Evolutionary conservation across 169 alveolate genomes (phyloP), one percentile per base, ranked within the genome.

Genomic region (Cryptosporidium canis): DNA sequence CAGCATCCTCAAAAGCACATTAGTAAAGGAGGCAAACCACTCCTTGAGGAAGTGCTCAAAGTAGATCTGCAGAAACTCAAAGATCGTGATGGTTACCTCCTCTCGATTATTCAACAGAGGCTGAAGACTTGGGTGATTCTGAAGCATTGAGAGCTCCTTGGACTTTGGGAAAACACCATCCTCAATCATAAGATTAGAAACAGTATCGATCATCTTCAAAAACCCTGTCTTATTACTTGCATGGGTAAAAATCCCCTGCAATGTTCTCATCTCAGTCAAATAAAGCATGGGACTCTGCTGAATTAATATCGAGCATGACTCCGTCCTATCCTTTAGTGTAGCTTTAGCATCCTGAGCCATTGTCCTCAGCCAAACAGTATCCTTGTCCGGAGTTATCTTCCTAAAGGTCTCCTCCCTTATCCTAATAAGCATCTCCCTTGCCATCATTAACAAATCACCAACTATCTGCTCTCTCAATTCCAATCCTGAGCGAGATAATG

Each of bases 311-410:
- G 65, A 58, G 6, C 77, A 77, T 35, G 87, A 77, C 41, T 77
- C 87, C 3, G 66, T 66, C 27, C 43, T 77, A 44, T 77, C 87
- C n/a, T 77, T 77, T 41, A 77, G 44, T 12, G 87, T 77, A 56
- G 77, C 61, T 39, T 77, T 77, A 4, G 3, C 21, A 1, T 61
- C 72, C 12, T 43, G 39, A 14, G 87, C 58, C 77, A 55, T 39
- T 3, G 55, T 61, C 39, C 87, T 58, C 21, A 77, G 16, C 87
- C 87, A 77, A n/a, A 29, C 56, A 1, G 55, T 55, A 33, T 77
- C 87, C 35, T 77, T 77, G 33, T 77, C 72, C 11, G 72, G 51
- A 41, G 71, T 39, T 21, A 39, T 35, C 14, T 37, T 77, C 45
- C 61, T 61, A 39, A 55, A 58, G 1, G 27, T 43, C 41, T 18